Percentiles rank a stretch among this genome's conserved stretches.
phyloP scores from a whole-genome alignment of 805 yeast genomes.

The Diddensiella caesifluorescens region DNA sequence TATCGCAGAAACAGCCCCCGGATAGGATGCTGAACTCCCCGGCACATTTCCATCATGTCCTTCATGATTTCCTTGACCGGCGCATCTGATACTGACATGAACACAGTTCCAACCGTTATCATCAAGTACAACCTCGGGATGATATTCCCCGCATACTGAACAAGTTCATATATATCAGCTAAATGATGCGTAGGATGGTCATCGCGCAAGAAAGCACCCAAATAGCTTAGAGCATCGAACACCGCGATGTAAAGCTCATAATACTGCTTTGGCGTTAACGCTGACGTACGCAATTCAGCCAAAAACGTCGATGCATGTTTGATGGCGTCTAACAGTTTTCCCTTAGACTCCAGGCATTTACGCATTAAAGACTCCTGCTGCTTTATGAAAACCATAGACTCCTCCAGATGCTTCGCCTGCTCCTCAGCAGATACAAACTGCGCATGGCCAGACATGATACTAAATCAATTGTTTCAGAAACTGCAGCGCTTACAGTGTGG shows the following conservation, averaged over 20 bases:
- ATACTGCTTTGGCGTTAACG: constrained; percentile 81
- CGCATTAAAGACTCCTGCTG: constrained; percentile 75
- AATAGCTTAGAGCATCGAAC: constrained; percentile 70
- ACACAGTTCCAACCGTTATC: constrained; percentile 92
- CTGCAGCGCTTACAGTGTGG: background rate
- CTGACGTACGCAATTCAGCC: constrained; percentile 71
- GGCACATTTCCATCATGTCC: constrained; percentile 96
- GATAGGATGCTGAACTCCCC: constrained; percentile 94
- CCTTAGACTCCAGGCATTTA: constrained; percentile 61
- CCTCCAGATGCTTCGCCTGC: constrained; percentile 34
- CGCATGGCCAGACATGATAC: constrained; percentile 1
- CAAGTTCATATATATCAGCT: constrained; percentile 88
- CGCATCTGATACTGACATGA: constrained; percentile 69
- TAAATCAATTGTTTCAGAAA: background rate
- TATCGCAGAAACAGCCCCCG: constrained; percentile 87
- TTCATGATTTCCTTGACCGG: constrained; percentile 83
- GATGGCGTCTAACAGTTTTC: constrained; percentile 76
- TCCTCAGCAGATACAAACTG: constrained; percentile 11
- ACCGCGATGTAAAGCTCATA: constrained; percentile 83
- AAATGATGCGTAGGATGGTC: constrained; percentile 66
- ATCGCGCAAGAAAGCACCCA: constrained; percentile 60
- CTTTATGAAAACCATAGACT: constrained; percentile 47
- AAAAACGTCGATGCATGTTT: constrained; percentile 81
- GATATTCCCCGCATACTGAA: constrained; percentile 88
- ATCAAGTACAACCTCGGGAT: constrained; percentile 87